Percentiles rank a stretch among this genome's conserved stretches.
Evolutionary conservation across 148 eudicot species (phyloP).

Genomic region (Rhododendron henanense): DNA sequence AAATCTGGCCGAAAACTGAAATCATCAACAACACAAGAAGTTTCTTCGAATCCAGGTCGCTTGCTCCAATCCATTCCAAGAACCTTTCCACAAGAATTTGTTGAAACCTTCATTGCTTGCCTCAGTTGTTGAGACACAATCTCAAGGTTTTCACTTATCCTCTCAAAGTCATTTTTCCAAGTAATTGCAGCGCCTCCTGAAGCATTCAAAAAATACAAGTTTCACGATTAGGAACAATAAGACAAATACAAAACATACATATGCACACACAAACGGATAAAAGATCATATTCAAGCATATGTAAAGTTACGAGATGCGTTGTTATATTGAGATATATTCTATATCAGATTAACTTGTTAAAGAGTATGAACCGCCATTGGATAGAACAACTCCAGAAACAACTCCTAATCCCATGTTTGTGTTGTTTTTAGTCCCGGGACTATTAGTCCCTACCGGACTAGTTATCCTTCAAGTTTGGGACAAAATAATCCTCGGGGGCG

Average conservation of each 20-base stretch:
- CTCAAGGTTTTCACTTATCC: conserved; percentile 50
- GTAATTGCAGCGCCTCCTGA: conserved; percentile 95
- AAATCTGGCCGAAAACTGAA: conserved; percentile 23
- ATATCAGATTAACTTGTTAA: neutral
- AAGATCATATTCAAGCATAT: neutral
- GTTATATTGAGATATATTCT: neutral
- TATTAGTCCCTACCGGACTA: too few species aligned
- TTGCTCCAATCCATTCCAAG: conserved; percentile 97
- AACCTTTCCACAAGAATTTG: conserved; percentile 29
- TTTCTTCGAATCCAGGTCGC: conserved; percentile 45
- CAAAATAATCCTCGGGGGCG: too few species aligned
- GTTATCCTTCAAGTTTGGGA: too few species aligned
- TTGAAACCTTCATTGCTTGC: conserved; percentile 58
- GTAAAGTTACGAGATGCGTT: neutral
- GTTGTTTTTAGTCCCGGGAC: too few species aligned
- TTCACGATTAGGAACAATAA: neutral
- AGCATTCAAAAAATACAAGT: neutral
- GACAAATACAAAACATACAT: neutral
- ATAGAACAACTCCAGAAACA: neutral
- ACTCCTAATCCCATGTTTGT: too few species aligned
- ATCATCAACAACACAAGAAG: conserved; percentile 37
- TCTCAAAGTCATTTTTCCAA: conserved; percentile 84
- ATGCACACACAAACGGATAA: neutral
- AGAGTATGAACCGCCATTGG: neutral
- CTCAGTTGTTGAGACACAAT: conserved; percentile 59